Evolutionary conservation across 1,284 basidiomycete species (phyloP).

Genomic region (Ceratobasidium sp.): DNA sequence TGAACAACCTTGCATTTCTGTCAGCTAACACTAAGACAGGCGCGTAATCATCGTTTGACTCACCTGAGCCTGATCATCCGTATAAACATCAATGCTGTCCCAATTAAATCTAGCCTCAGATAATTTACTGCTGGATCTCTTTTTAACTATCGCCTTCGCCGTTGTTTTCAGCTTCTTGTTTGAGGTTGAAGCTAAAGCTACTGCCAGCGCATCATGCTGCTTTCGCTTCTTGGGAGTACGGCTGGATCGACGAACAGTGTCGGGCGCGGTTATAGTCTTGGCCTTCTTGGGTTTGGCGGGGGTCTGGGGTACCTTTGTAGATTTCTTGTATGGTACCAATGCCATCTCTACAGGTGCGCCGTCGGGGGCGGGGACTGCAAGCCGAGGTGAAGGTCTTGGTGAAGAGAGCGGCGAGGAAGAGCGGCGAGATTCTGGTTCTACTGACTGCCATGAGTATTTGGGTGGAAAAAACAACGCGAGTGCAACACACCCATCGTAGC

Average conservation of each 20-base stretch:
- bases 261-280: background rate
- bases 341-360: too few species aligned
- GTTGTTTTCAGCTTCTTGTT: slow-evolving; percentile 4
- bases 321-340: too few species aligned
- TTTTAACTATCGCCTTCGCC: slow-evolving; percentile 1
- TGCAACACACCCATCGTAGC: background rate
- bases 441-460: background rate
- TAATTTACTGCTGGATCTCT: background rate
- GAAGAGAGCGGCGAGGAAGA: background rate
- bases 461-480: background rate
- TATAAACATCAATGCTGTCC: too few species aligned
- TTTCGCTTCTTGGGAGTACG: slow-evolving; percentile 12
- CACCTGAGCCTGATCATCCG: slow-evolving; percentile 9
- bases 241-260: background rate
- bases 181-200: background rate
- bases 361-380: too few species aligned
- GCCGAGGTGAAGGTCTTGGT: background rate
- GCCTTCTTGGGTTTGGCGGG: background rate
- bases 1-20: slow-evolving; percentile 4
- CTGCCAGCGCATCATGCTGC: background rate
- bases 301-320: background rate
- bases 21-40: too few species aligned
- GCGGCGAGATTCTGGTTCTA: background rate
- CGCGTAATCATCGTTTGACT: too few species aligned
- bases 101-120: slow-evolving; percentile 1